Evolutionary conservation across 371 early-diverging fungal genomes (phyloP).

Genomic region (Amoeboaphelidium occidentale): DNA sequence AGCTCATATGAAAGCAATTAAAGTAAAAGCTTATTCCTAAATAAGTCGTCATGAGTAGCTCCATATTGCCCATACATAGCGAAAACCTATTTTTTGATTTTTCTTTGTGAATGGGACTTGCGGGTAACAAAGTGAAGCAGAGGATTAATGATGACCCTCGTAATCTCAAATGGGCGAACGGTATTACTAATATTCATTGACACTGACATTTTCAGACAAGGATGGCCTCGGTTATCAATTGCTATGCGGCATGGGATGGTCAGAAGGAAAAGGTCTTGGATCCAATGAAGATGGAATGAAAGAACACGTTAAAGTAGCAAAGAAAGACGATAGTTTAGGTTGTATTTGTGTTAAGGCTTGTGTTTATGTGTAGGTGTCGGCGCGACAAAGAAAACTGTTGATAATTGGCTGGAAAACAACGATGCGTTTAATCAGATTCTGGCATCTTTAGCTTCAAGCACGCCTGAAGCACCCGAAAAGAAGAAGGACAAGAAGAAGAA

Average conservation of each 20-base stretch:
- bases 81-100: too few relatives aligned
- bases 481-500: background rate
- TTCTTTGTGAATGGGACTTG: conserved; percentile 63
- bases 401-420: conserved; percentile 83
- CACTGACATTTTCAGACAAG: conserved; percentile 27
- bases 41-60: too few relatives aligned
- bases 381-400: conserved; percentile 49
- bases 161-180: conserved; percentile 62
- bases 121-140: conserved; percentile 51
- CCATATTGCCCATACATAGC: too few relatives aligned
- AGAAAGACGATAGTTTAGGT: conserved; percentile 59
- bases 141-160: conserved; percentile 74
- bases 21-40: too few relatives aligned
- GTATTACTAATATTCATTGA: conserved; percentile 11
- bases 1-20: too few relatives aligned
- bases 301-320: conserved; percentile 46
- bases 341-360: too few relatives aligned
- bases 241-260: conserved; percentile 87
- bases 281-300: conserved; percentile 51
- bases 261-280: conserved; percentile 76
- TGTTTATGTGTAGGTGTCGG: conserved; percentile 28
- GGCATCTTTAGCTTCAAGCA: conserved; percentile 21
- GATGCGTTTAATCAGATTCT: conserved; percentile 64
- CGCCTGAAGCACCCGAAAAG: background rate
- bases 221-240: conserved; percentile 64